Evolutionary conservation across 2,329 filamentous ascomycete species (phyloP).

Genomic region (Hypoxylon sp.): DNA sequence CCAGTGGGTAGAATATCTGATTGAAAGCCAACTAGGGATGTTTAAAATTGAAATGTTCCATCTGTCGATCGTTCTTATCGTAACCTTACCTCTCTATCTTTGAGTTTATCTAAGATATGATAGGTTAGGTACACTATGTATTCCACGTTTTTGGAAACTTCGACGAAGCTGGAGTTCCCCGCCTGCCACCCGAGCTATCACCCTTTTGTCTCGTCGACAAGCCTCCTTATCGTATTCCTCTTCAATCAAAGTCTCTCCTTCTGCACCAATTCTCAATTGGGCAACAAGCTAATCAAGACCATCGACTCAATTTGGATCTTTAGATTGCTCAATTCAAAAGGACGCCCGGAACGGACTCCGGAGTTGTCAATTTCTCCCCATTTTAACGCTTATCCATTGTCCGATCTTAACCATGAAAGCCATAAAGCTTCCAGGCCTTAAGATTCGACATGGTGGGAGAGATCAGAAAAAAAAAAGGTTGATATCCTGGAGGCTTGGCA

Average conservation of each 20-base stretch:
- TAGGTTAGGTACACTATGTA: neutral
- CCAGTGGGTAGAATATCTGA: constrained; percentile 9
- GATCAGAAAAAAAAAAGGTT: constrained; percentile 18
- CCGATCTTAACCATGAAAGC: neutral
- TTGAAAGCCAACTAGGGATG: neutral
- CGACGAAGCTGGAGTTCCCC: constrained; percentile 16
- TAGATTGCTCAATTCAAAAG: constrained; percentile 13
- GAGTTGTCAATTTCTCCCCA: neutral
- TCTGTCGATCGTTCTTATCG: constrained; percentile 23
- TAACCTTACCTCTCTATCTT: constrained; percentile 5
- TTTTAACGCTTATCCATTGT: constrained; percentile 9
- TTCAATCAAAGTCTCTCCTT: constrained; percentile 1
- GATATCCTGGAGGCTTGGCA: constrained; percentile 64
- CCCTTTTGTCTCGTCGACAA: constrained; percentile 1
- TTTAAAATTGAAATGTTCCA: constrained; percentile 21
- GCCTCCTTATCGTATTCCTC: neutral
- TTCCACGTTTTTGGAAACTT: constrained; percentile 25
- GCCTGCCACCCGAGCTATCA: constrained; percentile 9
- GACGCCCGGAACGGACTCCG: neutral
- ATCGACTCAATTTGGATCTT: constrained; percentile 12
- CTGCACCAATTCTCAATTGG: constrained; percentile 13
- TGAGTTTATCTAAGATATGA: constrained; percentile 3
- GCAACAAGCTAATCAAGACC: constrained; percentile 17
- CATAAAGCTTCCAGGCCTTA: constrained; percentile 11
- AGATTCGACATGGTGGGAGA: constrained; percentile 8